Evolutionary conservation across 2,329 filamentous ascomycete species (phyloP).

Genomic region (Onygena corvina): DNA sequence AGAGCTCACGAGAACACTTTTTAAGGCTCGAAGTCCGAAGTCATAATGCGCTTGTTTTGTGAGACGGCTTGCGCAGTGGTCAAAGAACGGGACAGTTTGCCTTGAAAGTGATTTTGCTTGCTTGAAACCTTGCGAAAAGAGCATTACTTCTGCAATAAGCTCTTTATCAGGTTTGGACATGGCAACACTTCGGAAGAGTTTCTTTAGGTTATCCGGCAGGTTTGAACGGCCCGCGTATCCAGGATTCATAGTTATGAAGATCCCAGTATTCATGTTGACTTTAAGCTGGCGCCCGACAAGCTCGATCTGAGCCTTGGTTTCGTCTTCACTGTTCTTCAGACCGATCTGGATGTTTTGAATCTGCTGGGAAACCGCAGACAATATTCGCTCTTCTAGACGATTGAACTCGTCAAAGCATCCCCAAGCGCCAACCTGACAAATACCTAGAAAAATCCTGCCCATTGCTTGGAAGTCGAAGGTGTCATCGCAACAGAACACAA

Average conservation of each 20-base stretch:
- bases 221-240: conserved; percentile 97
- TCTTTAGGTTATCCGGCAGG: conserved; percentile 97
- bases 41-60: conserved; percentile 99
- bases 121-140: conserved; percentile 98
- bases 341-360: conserved; percentile 99
- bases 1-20: conserved; percentile 96
- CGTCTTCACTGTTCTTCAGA: conserved; percentile 68
- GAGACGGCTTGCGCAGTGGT: conserved; percentile 65
- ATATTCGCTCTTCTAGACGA: conserved; percentile 89
- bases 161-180: conserved; percentile 99
- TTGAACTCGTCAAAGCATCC: conserved; percentile 99
- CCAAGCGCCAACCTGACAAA: conserved; percentile 98
- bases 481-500: conserved; percentile 99
- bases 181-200: conserved; percentile 95
- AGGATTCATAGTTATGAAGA: conserved; percentile 99
- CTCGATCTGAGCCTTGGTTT: conserved; percentile 82
- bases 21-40: conserved; percentile 91
- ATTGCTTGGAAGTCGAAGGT: conserved; percentile 99
- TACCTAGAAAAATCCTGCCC: conserved; percentile 97
- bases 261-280: conserved; percentile 87
- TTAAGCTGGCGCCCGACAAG: conserved; percentile 79
- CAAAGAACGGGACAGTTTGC: conserved; percentile 96
- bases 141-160: conserved; percentile 98
- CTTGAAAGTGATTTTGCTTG: conserved; percentile 89
- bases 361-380: conserved; percentile 96